phyloP scores from a whole-genome alignment of 768 basidiomycete genomes.

The Harrya chromipes region DNA sequence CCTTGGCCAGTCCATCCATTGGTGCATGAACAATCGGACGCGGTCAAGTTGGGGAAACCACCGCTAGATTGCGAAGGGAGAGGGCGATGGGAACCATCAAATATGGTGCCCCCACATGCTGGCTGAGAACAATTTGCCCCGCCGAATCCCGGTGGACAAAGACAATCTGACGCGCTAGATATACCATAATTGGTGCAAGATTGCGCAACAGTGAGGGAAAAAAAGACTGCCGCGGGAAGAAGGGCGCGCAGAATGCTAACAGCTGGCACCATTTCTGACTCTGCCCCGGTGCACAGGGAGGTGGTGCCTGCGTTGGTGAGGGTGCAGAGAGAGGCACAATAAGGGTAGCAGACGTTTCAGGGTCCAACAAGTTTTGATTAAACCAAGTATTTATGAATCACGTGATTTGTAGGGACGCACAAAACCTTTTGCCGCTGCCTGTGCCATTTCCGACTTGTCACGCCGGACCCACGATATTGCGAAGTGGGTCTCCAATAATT shows the following conservation, averaged over 20 bases:
- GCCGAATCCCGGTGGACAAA: slow-evolving; percentile 82
- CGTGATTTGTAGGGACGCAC: too few relatives aligned
- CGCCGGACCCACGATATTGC: too few relatives aligned
- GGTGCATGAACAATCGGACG: slow-evolving; percentile 66
- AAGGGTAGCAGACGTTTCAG: too few relatives aligned
- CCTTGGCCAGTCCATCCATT: slow-evolving; percentile 77
- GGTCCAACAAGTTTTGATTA: too few relatives aligned
- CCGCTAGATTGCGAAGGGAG: slow-evolving; percentile 42
- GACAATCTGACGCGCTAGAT: slow-evolving; percentile 40
- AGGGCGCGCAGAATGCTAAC: slow-evolving; percentile 8
- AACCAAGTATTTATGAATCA: too few relatives aligned
- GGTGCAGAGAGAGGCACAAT: too few relatives aligned
- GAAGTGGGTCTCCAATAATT: too few relatives aligned
- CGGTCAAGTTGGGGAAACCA: slow-evolving; percentile 61
- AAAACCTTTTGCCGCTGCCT: too few relatives aligned
- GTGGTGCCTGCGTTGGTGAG: not conserved
- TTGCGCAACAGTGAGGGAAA: slow-evolving; percentile 18
- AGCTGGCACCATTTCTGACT: slow-evolving; percentile 9
- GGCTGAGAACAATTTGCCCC: slow-evolving; percentile 66
- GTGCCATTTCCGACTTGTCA: too few relatives aligned
- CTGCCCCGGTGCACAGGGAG: not conserved
- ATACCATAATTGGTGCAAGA: slow-evolving; percentile 27
- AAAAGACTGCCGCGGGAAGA: slow-evolving; percentile 6
- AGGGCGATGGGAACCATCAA: slow-evolving; percentile 62
- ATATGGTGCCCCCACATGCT: slow-evolving; percentile 79